Evolutionary conservation across 768 basidiomycete genomes (phyloP).

Genomic region (Flagelloscypha sp.): DNA sequence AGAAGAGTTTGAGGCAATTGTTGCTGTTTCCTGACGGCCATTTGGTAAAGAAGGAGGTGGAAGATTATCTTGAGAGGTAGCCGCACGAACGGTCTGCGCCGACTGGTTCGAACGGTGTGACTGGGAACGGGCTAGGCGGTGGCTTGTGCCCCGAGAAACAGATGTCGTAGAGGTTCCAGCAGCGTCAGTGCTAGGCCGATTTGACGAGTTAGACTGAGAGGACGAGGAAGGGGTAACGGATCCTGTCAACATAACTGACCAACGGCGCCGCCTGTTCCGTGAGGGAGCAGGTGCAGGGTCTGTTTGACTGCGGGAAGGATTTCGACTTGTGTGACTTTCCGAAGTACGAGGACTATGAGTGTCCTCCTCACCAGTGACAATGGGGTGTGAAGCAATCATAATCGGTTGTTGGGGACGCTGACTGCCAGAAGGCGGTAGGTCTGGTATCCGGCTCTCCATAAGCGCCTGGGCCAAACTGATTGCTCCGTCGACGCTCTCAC

Average conservation of each 20-base stretch:
- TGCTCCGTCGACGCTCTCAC: slow-evolving; percentile 51
- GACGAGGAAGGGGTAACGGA: neutral
- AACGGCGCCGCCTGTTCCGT: slow-evolving; percentile 49
- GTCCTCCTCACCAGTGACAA: slow-evolving; percentile 34
- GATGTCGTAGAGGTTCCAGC: too few relatives aligned
- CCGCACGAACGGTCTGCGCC: slow-evolving; percentile 13
- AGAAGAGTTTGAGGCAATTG: slow-evolving; percentile 23
- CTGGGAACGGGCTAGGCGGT: slow-evolving; percentile 28
- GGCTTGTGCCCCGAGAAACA: slow-evolving; percentile 14
- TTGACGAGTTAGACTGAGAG: too few relatives aligned
- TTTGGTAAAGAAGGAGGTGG: slow-evolving; percentile 19
- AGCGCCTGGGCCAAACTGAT: slow-evolving; percentile 70
- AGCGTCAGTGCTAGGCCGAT: too few relatives aligned
- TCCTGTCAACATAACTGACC: slow-evolving; percentile 52
- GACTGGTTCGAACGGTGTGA: slow-evolving; percentile 33
- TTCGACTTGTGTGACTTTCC: slow-evolving; percentile 23
- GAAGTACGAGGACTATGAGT: slow-evolving; percentile 39
- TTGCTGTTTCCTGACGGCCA: slow-evolving; percentile 15
- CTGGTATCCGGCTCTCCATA: slow-evolving; percentile 70
- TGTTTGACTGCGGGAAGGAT: slow-evolving; percentile 19
- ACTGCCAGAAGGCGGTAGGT: slow-evolving; percentile 64
- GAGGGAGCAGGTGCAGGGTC: slow-evolving; percentile 24
- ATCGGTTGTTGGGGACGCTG: slow-evolving; percentile 62
- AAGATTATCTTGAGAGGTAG: slow-evolving; percentile 16
- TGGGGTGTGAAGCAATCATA: slow-evolving; percentile 38